phyloP scores from a whole-genome alignment of 1,284 basidiomycete genomes.

The Puccinia horiana region DNA sequence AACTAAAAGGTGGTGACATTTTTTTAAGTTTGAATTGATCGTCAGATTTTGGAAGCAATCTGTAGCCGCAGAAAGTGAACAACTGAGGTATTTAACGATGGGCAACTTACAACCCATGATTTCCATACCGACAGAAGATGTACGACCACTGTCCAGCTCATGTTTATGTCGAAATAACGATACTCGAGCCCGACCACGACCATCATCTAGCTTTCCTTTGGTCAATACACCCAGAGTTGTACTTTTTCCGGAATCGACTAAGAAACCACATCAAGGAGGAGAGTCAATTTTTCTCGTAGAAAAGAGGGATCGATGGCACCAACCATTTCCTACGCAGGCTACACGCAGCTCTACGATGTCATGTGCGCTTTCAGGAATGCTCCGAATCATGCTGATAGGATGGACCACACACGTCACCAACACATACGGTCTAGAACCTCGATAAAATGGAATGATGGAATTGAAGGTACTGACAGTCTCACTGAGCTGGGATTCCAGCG shows the following conservation, averaged over 20 bases:
- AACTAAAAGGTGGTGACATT: neutral
- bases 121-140: slow-evolving; percentile 94
- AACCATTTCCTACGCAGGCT: slow-evolving; percentile 83
- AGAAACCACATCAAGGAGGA: slow-evolving; percentile 61
- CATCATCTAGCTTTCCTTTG: slow-evolving; percentile 85
- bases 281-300: neutral
- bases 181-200: slow-evolving; percentile 86
- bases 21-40: neutral
- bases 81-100: neutral
- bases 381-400: slow-evolving; percentile 49
- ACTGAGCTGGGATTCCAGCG: slow-evolving; percentile 53
- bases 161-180: slow-evolving; percentile 95
- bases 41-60: neutral
- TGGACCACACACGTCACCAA: neutral
- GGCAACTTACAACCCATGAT: slow-evolving; percentile 61
- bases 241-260: slow-evolving; percentile 49
- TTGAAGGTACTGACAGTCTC: slow-evolving; percentile 50
- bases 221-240: slow-evolving; percentile 56
- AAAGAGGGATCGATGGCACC: neutral
- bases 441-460: neutral
- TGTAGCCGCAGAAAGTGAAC: neutral
- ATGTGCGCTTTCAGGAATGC: slow-evolving; percentile 54
- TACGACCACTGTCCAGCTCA: slow-evolving; percentile 92
- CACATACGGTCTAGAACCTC: neutral
- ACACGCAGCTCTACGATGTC: slow-evolving; percentile 75